Evolutionary conservation across 169 alveolate genomes (phyloP), one percentile per base, ranked within the genome.

Genomic region (Plasmodium relictum): DNA sequence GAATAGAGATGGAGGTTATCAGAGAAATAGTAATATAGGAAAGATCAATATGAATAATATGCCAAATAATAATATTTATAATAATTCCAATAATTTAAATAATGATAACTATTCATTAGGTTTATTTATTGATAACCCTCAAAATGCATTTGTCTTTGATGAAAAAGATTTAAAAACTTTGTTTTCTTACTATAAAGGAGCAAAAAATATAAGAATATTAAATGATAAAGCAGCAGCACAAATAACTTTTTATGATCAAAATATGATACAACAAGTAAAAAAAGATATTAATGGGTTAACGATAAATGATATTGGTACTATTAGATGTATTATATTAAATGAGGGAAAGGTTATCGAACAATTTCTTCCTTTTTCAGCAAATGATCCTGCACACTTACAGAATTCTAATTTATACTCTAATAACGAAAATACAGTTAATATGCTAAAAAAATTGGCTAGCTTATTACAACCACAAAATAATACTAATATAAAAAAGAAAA

Each of bases 261-360:
- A 83, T 69, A 83, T 83, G 91, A 83, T 83, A 52, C 91, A 83
- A 72, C 91, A 83, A 31, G 85, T 83, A 44, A 83, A 63, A 42
- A 83, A 83, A 69, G 91, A 83, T 73, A 83, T 83, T 12, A 83
- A 83, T 31, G 91, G 91, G n/a, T 56, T 83, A 48, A 83, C 91
- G 26, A 83, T 83, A 54, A 70, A 70, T 22, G 85, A 83, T 45
- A 70, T 83, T 48, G 91, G 91, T 44, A 83, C 91, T 58, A 70
- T 83, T 68, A 66, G 91, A 54, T 83, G 91, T 42, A 83, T 83
- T 68, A 58, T 68, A 69, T 20, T 83, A 22, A 83, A 83, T 83
- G 91, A 83, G 61, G 91, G 91, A 3, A 83, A 83, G 44, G 62
- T 48, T 18, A 62, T 83, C 9, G 91, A 83, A 16, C 91, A 83